Base-by-base conservation (phyloP, 1,139 yeast genomes). In the Eremothecium sinecaudum region DNA sequence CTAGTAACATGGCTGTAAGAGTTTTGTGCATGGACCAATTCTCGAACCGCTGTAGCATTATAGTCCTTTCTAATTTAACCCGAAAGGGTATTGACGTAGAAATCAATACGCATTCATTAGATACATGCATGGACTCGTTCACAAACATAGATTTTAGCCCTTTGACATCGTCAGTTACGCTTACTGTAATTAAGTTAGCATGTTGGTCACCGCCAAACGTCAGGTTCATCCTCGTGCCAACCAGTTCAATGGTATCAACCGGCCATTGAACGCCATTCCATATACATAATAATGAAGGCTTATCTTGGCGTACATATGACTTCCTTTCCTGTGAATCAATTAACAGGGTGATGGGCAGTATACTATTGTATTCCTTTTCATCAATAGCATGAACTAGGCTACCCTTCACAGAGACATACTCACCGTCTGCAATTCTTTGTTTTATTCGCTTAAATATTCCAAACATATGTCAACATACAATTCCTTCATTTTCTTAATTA, bases 1-100 rank as follows among this genome's bases (percentile, higher is more conserved):
- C 48, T 7, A 53, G 47, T 3, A 55, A 26, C 2, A 52, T 41
- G 9, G 55, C 60, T 3, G 60, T 53, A 18, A 53, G 33, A 5
- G 56, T 36, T 35, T 54, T 53, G 35, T 36, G 44, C n/a, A 50
- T 36, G 2, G 57, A 44, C 17, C 44, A 29, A 30, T 43, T 41
- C 35, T 53, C 58, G 24, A 52, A 53, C 13, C 35, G 34, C 8
- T 35, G 32, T 13, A 39, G 33, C 4, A 30, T 29, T 18, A 36
- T 36, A 10, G 31, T 18, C 24, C 30, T 15, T 12, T 33, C 34
- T 18, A 39, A 18, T 16, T 33, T 33, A 8, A 19, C 18, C 19
- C 31, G 32, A 11, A 23, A 19, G 11, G 10, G 16, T 10, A 15
- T 10, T 18, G 26, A 24, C 6, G 13, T 7, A 10, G 36, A 33